Evolutionary conservation across 305 asterid species (phyloP), one percentile per base, ranked within the genome.

Genomic region (Fraxinus greggii): DNA sequence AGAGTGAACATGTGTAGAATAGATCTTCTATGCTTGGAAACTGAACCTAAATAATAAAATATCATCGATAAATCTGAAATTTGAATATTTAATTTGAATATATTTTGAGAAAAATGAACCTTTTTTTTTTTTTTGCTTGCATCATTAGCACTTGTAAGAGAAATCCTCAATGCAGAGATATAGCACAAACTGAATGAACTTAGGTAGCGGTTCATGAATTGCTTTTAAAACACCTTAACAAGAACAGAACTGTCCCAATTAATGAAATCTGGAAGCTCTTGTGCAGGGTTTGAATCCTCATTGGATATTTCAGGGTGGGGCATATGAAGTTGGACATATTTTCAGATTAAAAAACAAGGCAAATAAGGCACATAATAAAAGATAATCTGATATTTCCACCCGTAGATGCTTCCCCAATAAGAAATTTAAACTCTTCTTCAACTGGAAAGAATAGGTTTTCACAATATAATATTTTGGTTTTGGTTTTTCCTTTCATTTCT

Each of bases 241-340:
- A 56, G 26, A 56, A 19, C 28, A 56, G 7, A 19, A 56, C 3
- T 56, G 56, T 72, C 26, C 38, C 33, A 72, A 67, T 72, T 8
- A 77, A 85, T 79, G 72, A 82, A 85, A 83, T 24, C 26, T 56
- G 67, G 67, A 19, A 56, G 69, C 69, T 61, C 31, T 61, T 61
- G 70, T 61, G 70, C 70, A 23, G 70, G 31, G 70, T 61, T 61
- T 61, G 31, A 59, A 59, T 59, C 31, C 5, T 59, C 70, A 23
- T 7, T 59, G 70, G 70, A 59, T 59, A 21, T 23, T 59, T 59
- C 31, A 59, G 31, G 29, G 29, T 59, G 28, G 17, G 70, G 70
- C 29, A 59, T 23, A 59, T 23, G 70, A 59, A 59, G 29, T 59
- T n/a, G 69, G 4, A 23, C 70, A 65, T 24, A 26, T 65, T 3